Percentiles rank a stretch among this genome's conserved stretches.
These are phyloP conservation scores for Gentiana dahurica DNA, from an alignment of 257 asterid genomes.

Conservation along the genomic window DNA sequence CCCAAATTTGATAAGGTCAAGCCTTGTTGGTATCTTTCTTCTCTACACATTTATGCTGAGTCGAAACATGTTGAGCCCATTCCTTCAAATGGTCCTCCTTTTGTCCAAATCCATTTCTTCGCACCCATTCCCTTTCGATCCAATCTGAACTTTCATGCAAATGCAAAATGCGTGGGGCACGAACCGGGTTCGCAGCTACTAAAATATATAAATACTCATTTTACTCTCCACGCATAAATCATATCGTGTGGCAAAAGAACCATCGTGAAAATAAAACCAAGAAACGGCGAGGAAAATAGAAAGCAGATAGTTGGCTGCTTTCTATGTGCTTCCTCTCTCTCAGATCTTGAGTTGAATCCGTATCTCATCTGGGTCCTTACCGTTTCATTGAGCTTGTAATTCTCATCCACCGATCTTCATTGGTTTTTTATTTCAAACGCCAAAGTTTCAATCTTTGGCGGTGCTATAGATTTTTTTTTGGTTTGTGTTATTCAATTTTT, in stretches of 20 bases:
- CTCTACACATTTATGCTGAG: too few species aligned
- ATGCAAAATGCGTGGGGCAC: too few species aligned
- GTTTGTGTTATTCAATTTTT: constrained; percentile 28
- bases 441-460: constrained; percentile 28
- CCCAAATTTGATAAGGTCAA: too few species aligned
- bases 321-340: constrained; percentile 24
- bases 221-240: constrained; percentile 13
- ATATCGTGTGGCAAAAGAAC: constrained; percentile 31
- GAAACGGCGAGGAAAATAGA: constrained; percentile 12
- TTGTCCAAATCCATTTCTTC: too few species aligned
- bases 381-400: constrained; percentile 21
- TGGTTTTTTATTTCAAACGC: constrained; percentile 7
- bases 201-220: constrained; percentile 3
- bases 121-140: too few species aligned
- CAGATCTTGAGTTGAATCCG: constrained; percentile 53
- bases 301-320: constrained; percentile 52
- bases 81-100: too few species aligned
- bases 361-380: constrained; percentile 54
- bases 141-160: too few species aligned
- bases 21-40: too few species aligned
- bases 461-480: constrained; percentile 15
- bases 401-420: constrained; percentile 9
- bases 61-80: too few species aligned
- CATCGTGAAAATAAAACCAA: constrained; percentile 27
- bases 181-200: too few species aligned